Conservation (phyloP, 768 basidiomycete species). For the Podaxis sp. region DNA sequence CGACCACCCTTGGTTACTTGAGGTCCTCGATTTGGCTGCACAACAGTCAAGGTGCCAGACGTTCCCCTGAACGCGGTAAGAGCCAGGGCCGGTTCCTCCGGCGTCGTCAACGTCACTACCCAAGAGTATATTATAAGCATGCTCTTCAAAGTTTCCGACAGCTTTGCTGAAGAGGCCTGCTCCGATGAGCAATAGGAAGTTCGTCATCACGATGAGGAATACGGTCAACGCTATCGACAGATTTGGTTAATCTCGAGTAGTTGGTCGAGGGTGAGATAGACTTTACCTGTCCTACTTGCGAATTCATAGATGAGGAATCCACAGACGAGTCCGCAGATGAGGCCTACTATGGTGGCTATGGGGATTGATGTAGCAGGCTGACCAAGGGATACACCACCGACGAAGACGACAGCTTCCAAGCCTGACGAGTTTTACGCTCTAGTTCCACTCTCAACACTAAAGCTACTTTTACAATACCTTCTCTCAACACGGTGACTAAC, state of each 20-base stretch:
- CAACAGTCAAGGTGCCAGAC: conserved; percentile 91
- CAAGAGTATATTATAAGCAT: conserved; percentile 66
- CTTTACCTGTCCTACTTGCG: conserved; percentile 68
- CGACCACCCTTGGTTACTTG: conserved; percentile 61
- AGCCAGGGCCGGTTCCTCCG: conserved; percentile 77
- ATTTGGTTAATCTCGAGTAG: neutral
- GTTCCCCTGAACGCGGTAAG: conserved; percentile 75
- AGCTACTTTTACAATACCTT: conserved; percentile 50
- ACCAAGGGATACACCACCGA: conserved; percentile 89
- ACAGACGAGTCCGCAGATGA: conserved; percentile 72
- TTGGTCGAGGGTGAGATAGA: conserved; percentile 5
- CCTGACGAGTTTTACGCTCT: conserved; percentile 33
- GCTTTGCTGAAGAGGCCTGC: conserved; percentile 88
- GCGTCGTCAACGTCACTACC: conserved; percentile 73
- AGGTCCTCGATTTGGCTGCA: conserved; percentile 50
- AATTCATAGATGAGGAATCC: conserved; percentile 82
- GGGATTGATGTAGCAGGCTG: conserved; percentile 84
- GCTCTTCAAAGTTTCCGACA: conserved; percentile 67
- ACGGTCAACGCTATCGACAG: conserved; percentile 61
- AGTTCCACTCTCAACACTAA: neutral
- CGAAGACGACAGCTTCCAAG: conserved; percentile 90
- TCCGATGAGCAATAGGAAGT: conserved; percentile 89
- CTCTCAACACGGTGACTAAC: conserved; percentile 88
- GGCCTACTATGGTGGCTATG: conserved; percentile 83
- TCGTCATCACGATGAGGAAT: conserved; percentile 92